phyloP scores from a whole-genome alignment of 768 basidiomycete genomes.

The Rhizopogon sp. region DNA sequence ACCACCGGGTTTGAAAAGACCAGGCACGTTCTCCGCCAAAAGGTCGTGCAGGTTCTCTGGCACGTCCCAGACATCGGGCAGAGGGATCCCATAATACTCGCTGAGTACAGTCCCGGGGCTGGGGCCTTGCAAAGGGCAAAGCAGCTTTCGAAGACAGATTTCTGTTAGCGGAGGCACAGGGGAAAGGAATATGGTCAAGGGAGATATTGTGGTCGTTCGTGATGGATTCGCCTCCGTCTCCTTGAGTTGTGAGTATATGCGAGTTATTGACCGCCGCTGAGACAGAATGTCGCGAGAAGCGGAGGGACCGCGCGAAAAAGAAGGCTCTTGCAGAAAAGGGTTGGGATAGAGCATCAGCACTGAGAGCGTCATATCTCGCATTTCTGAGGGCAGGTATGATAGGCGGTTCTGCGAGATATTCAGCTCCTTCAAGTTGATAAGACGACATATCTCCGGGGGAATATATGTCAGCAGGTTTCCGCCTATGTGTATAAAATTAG shows the following conservation, averaged over 20 bases:
- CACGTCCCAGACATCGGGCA: conserved; percentile 24
- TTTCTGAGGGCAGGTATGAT: conserved; percentile 58
- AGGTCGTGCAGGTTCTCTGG: conserved; percentile 19
- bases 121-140: conserved; percentile 19
- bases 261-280: conserved; percentile 11
- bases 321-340: conserved; percentile 42
- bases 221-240: not conserved
- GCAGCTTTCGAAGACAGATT: conserved; percentile 31
- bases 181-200: conserved; percentile 14
- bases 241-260: conserved; percentile 6
- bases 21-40: conserved; percentile 24
- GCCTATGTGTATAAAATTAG: conserved; percentile 31
- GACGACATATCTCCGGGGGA: conserved; percentile 56
- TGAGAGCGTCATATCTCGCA: conserved; percentile 50
- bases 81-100: conserved; percentile 23
- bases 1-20: conserved; percentile 11
- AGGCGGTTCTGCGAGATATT: conserved; percentile 59
- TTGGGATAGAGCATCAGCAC: conserved; percentile 51
- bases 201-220: conserved; percentile 13
- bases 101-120: conserved; percentile 12
- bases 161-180: conserved; percentile 30
- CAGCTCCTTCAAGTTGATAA: conserved; percentile 51
- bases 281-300: conserved; percentile 3
- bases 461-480: conserved; percentile 49
- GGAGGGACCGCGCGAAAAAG: conserved; percentile 11